A percentile compares a stretch with the other conserved stretches of the same genome.
Evolutionary conservation across 2,329 filamentous ascomycete genomes (phyloP).

Genomic region (Clonostachys chloroleuca): DNA sequence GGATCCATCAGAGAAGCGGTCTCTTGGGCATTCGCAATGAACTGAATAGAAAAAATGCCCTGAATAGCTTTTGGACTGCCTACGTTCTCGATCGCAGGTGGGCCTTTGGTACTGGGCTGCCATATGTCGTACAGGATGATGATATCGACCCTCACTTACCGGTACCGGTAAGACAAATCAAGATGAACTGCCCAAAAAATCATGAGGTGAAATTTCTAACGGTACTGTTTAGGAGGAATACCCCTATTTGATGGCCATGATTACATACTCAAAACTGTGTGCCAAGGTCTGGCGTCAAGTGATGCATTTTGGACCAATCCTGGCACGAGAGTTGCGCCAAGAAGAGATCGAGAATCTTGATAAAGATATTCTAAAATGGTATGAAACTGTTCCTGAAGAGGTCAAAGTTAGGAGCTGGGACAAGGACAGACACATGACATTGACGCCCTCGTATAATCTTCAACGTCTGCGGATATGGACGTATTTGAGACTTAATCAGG

Average conservation of each 20-base stretch:
- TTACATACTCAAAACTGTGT: slow-evolving; percentile 75
- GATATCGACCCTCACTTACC: slow-evolving; percentile 80
- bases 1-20: slow-evolving; percentile 75
- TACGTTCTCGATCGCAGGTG: slow-evolving; percentile 83
- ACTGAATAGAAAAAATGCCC: slow-evolving; percentile 61
- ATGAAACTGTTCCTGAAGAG: slow-evolving; percentile 65
- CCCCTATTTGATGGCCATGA: slow-evolving; percentile 80
- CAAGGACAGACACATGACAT: slow-evolving; percentile 44
- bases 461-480: slow-evolving; percentile 78
- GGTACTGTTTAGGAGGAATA: slow-evolving; percentile 36
- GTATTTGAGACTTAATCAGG: slow-evolving; percentile 81
- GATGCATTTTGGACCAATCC: slow-evolving; percentile 58
- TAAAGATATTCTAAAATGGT: slow-evolving; percentile 83
- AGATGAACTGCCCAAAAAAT: background rate
- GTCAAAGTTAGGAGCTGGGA: slow-evolving; percentile 56
- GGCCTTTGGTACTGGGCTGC: slow-evolving; percentile 86
- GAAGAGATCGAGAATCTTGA: slow-evolving; percentile 79
- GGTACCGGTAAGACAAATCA: slow-evolving; percentile 59
- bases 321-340: slow-evolving; percentile 60
- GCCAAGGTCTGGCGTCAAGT: slow-evolving; percentile 86
- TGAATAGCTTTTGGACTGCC: slow-evolving; percentile 79
- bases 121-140: slow-evolving; percentile 78
- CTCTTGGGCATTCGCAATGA: slow-evolving; percentile 66
- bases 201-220: background rate
- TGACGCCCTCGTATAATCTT: slow-evolving; percentile 57